These are phyloP conservation scores for Pyrus hybrid DNA, from an alignment of 331 rosid species.

Conservation along the genomic window DNA sequence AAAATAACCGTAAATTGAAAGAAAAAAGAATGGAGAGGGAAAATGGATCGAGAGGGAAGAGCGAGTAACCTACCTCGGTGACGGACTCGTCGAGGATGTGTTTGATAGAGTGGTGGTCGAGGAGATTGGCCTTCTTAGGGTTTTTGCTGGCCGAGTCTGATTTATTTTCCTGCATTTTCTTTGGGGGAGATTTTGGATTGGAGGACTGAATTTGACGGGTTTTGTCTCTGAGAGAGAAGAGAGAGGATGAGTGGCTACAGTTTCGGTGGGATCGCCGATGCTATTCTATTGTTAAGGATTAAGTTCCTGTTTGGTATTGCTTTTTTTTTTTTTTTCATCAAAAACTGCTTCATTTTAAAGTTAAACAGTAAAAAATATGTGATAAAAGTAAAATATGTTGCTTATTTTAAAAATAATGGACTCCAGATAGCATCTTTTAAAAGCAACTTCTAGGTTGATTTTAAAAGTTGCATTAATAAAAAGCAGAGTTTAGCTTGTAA, in stretches of 20 bases:
- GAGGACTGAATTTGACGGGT: background rate
- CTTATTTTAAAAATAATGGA: too few relatives aligned
- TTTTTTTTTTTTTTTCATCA: too few relatives aligned
- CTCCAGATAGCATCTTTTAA: too few relatives aligned
- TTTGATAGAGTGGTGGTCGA: constrained; percentile 80
- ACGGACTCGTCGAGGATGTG: constrained; percentile 79
- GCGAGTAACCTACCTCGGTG: constrained; percentile 49
- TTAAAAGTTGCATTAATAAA: too few relatives aligned
- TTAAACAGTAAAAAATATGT: too few relatives aligned
- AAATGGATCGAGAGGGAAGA: background rate
- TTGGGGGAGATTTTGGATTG: background rate
- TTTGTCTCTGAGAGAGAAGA: background rate
- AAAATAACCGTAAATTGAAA: background rate
- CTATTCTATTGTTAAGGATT: too few relatives aligned
- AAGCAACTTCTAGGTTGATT: too few relatives aligned
- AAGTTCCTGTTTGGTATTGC: too few relatives aligned
- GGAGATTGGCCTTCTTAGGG: constrained; percentile 79
- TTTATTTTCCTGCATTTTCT: constrained; percentile 26
- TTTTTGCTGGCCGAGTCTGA: constrained; percentile 30
- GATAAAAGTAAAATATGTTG: too few relatives aligned
- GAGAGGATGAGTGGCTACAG: too few relatives aligned
- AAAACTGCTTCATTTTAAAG: too few relatives aligned
- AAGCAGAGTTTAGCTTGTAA: too few relatives aligned
- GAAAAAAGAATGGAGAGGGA: background rate
- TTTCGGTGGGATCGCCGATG: background rate